Conservation (phyloP, 163 green algal genomes). For the Scenedesmus sp. region DNA sequence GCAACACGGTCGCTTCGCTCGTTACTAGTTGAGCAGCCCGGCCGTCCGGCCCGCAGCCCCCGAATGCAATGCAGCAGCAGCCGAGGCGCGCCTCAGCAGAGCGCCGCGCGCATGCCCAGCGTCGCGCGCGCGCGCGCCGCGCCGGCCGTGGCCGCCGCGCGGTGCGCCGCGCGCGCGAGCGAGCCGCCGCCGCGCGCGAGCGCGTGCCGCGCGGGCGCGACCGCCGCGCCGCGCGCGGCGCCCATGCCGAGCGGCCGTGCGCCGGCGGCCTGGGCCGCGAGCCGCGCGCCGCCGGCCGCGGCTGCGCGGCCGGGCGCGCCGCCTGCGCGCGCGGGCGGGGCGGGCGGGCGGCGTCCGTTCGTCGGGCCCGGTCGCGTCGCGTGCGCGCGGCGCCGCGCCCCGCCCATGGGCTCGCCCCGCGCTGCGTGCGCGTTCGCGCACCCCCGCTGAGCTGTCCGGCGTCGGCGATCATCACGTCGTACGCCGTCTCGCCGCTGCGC, state of each 20-base stretch:
- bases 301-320: too few species aligned
- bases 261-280: too few species aligned
- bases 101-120: constrained; percentile 2
- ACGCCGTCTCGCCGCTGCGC: constrained; percentile 57
- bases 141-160: constrained; percentile 14
- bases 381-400: not conserved
- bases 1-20: too few species aligned
- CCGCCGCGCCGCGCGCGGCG: too few species aligned
- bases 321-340: too few species aligned
- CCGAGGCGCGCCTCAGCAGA: not conserved
- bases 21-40: too few species aligned
- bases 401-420: not conserved
- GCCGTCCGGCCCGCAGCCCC: too few species aligned
- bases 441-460: constrained; percentile 52
- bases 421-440: not conserved
- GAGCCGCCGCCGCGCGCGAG: not conserved
- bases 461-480: constrained; percentile 66
- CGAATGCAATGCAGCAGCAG: too few species aligned
- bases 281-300: too few species aligned
- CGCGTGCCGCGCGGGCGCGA: too few species aligned
- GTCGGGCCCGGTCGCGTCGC: not conserved
- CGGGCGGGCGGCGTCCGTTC: not conserved
- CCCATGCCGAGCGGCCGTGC: too few species aligned
- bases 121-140: constrained; percentile 1
- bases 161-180: not conserved